Conservation (phyloP, 192 early-diverging fungal genomes). For the Dimargaris cristalligena region DNA sequence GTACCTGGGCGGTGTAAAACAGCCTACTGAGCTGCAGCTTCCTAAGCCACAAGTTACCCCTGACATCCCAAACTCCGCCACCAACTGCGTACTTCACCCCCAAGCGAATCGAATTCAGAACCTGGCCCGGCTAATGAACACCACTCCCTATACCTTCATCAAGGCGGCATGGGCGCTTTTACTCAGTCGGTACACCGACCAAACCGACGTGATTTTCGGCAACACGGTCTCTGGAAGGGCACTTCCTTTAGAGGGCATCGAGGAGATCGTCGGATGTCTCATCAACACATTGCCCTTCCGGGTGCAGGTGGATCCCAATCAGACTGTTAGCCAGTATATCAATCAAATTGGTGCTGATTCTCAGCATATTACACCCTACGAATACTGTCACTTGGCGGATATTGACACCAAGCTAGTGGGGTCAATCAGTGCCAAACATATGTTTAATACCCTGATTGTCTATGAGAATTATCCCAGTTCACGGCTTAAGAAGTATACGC, state of each 20-base stretch:
- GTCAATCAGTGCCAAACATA: not conserved
- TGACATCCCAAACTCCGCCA: no score
- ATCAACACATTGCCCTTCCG: constrained; percentile 3
- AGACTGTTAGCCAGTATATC: not conserved
- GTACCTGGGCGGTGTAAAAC: not conserved
- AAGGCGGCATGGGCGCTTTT: constrained; percentile 1
- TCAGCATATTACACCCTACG: not conserved
- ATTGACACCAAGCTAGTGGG: not conserved
- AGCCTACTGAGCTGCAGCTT: not conserved
- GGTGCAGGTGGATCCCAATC: not conserved
- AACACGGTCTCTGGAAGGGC: not conserved
- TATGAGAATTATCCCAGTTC: constrained; percentile 1
- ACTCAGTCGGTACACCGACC: not conserved
- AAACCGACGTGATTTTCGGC: constrained; percentile 5
- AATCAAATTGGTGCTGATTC: not conserved
- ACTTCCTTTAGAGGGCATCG: not conserved
- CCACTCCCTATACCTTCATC: not conserved
- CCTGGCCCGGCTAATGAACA: not conserved
- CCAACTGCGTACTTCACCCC: no score
- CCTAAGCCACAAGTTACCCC: not conserved
- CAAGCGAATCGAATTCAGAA: no score
- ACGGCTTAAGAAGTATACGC: not conserved
- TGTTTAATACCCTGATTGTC: constrained; percentile 7
- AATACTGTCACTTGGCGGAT: constrained; percentile 1
- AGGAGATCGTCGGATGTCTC: not conserved